Conservation (phyloP, 2,329 filamentous ascomycete genomes). For the Phialophora tarda region DNA sequence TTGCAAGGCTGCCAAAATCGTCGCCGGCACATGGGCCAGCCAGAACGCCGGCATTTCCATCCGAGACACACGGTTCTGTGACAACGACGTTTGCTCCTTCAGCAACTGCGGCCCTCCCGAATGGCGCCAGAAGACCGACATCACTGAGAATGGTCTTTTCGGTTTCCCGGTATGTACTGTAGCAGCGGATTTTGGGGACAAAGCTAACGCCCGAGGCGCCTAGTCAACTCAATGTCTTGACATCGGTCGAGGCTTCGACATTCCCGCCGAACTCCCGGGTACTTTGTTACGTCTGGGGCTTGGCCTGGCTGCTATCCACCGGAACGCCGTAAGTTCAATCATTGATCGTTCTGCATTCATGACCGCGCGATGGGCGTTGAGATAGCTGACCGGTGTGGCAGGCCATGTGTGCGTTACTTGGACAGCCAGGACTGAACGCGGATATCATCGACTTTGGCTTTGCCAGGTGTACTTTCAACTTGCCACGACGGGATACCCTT, state of each 20-base stretch:
- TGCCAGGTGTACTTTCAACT: not conserved
- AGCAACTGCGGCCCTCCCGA: not conserved
- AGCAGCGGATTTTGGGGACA: too few species aligned
- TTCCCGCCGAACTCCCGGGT: not conserved
- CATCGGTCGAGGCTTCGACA: not conserved
- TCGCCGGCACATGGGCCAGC: not conserved
- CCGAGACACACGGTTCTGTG: not conserved
- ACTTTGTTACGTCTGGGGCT: not conserved
- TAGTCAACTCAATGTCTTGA: not conserved
- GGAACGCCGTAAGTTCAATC: conserved; percentile 1
- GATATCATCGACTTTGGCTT: conserved; percentile 1
- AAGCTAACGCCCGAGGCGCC: too few species aligned
- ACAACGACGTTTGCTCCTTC: conserved; percentile 1
- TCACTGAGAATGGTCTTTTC: not conserved
- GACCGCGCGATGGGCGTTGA: too few species aligned
- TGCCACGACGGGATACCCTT: not conserved
- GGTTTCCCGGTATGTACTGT: not conserved
- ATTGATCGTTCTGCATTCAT: too few species aligned
- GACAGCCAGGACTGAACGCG: not conserved
- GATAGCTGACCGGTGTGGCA: not conserved
- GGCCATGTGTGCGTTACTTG: not conserved
- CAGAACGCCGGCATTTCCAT: not conserved
- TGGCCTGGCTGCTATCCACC: not conserved
- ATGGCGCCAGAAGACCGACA: not conserved
- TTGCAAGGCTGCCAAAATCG: not conserved